Evolutionary conservation across 2,329 filamentous ascomycete genomes (phyloP), one percentile per base, ranked within the genome.

Genomic region (Albifimbria verrucaria): DNA sequence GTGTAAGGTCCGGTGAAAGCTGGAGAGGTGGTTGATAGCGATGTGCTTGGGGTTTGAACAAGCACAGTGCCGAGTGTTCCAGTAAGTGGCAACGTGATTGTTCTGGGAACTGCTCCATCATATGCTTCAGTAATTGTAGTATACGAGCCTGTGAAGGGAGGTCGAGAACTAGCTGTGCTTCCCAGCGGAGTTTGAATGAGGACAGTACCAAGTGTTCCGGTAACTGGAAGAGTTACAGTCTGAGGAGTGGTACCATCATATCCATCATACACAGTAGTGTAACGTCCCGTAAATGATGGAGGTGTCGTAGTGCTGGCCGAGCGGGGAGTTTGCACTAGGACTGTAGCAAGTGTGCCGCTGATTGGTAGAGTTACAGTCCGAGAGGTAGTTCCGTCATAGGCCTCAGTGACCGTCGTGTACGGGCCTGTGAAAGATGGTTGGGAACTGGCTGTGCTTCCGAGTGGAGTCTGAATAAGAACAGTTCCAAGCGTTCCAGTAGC

Each of bases 401-500:
- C 50, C 28, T 52, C 44, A 4, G 43, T 26, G 21, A 52, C 22
- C n/a, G 50, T 48, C 12, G 50, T 52, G 22, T 23, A 55, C 6
- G 55, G 53, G 1, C 55, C 55, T 12, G 26, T 48, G 42, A 55
- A 57, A 10, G 7, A n/a, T 11, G 46, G 4, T 5, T 12, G 18
- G 18, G 32, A 39, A 4, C 12, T n/a, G 15, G 12, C 32, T 39
- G 32, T 7, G 15, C 12, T 6, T 12, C 26, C 26, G 15, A 39
- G 32, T 39, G 44, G 44, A n/a, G 44, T 47, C 26, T 47, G 22
- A 7, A 47, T 25, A 18, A 47, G 20, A 26, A 47, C 44, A 24
- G 44, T 47, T 21, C 44, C 44, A 7, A 47, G 17, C 9, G 11
- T 25, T 7, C 44, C 44, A 9, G 21, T 15, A 5, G 17, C 44